Base-by-base conservation (phyloP, 2,329 filamentous ascomycete genomes). In the Fusarium poae region DNA sequence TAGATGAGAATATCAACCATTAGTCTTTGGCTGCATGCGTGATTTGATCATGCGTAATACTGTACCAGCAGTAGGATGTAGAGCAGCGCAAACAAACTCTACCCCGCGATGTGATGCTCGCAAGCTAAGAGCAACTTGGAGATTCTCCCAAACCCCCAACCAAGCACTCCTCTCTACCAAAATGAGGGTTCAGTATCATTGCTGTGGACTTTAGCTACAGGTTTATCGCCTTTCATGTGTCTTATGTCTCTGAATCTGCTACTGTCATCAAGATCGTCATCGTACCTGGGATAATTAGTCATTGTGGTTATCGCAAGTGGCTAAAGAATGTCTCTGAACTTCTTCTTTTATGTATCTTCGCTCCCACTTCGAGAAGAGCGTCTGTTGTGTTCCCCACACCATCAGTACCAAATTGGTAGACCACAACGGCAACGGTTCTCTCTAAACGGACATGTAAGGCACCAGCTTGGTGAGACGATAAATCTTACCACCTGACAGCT, bases 361-460 rank as follows among this genome's bases (percentile, higher is more conserved):
- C 34, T 27, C 18, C 48, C 23, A 39, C 32, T 50, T 50, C 34
- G 48, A 50, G 48, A 50, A 39, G 32, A 50, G 32, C 25, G 39
- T 25, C 40, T 23, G 11, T 29, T 43, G n/a, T 32, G 27, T 27
- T 50, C 42, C 43, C 42, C 54, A 45, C 53, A 51, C 58, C 46
- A 59, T 60, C 50, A 45, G 45, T 51, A 51, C 23, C 50, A 39
- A 51, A 58, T n/a, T 44, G 43, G 39, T 48, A 50, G 51, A 51
- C 48, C 46, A 59, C 27, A 44, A 55, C 45, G 32, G 37, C 23
- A 44, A 55, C 45, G 32, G 37, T 21, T 61, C 50, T 53, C 35
- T 65, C 25, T 60, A 61, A 34, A 44, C 40, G 32, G 25, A 30
- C 65, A 63, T 73, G 63, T 60, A 73, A 73, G 71, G 71, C 57